These are phyloP conservation scores for Aspergillus sp. DNA, from an alignment of 2,329 filamentous ascomycete genomes.

Conservation along the genomic window DNA sequence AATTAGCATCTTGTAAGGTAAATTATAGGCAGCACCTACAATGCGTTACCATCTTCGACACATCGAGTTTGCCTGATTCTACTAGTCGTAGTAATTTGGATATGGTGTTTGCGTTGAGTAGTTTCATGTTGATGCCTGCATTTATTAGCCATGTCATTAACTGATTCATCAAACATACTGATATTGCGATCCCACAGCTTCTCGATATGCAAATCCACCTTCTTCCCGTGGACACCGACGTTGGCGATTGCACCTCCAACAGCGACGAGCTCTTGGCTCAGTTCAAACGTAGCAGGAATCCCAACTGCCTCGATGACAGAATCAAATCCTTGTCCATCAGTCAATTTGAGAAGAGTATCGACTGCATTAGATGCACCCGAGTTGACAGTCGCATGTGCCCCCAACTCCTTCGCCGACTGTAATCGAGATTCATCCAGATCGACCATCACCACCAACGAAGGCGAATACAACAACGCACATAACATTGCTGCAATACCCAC, in stretches of 20 bases:
- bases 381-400: constrained; percentile 39
- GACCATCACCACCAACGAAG: constrained; percentile 44
- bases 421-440: constrained; percentile 46
- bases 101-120: constrained; percentile 17
- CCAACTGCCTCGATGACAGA: constrained; percentile 54
- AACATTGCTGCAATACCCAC: constrained; percentile 49
- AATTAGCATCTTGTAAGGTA: neutral
- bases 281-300: constrained; percentile 46
- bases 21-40: constrained; percentile 6
- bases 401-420: constrained; percentile 41
- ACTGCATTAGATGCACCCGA: constrained; percentile 28
- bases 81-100: constrained; percentile 11
- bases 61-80: constrained; percentile 11
- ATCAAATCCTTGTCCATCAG: constrained; percentile 49
- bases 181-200: constrained; percentile 50
- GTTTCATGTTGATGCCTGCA: constrained; percentile 17
- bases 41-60: constrained; percentile 15
- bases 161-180: constrained; percentile 16
- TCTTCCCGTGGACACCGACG: constrained; percentile 50
- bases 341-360: constrained; percentile 37
- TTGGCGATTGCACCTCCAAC: constrained; percentile 50
- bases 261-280: constrained; percentile 48
- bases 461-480: constrained; percentile 50
- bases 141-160: neutral
- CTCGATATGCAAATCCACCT: constrained; percentile 46